Percentiles rank a stretch among this genome's conserved stretches.
Conservation (phyloP, 2,329 filamentous ascomycete species). For the Ustilaginoidea virens region DNA sequence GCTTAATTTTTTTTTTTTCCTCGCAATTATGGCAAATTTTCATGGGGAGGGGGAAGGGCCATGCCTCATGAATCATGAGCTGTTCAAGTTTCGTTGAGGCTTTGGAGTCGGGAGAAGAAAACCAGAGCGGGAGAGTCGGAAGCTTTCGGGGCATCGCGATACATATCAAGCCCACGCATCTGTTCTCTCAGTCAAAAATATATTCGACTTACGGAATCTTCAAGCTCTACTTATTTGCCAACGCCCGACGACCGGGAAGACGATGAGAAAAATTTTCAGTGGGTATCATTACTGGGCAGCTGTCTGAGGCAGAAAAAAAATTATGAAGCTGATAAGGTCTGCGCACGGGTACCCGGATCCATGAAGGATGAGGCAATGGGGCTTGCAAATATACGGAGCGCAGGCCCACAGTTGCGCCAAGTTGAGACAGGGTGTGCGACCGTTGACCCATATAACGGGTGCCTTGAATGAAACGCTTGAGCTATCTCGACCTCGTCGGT, state of each 20-base stretch:
- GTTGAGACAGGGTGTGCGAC: constrained; percentile 5
- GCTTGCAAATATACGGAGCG: constrained; percentile 5
- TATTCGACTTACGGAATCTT: too few relatives aligned
- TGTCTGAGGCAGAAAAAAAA: constrained; percentile 10
- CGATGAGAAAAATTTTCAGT: constrained; percentile 5
- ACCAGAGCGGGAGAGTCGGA: too few relatives aligned
- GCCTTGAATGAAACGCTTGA: constrained; percentile 4
- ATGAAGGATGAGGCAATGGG: constrained; percentile 8
- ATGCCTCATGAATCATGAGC: constrained; percentile 6
- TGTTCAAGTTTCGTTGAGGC: too few relatives aligned
- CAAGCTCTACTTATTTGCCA: too few relatives aligned
- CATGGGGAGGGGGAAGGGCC: too few relatives aligned
- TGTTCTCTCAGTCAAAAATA: too few relatives aligned
- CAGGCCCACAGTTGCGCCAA: constrained; percentile 1
- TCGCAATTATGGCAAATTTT: too few relatives aligned
- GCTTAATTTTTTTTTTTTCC: too few relatives aligned
- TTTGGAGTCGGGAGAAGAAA: neutral
- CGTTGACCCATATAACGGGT: constrained; percentile 7
- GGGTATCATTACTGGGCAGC: constrained; percentile 4
- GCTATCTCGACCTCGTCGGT: too few relatives aligned
- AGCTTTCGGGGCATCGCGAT: too few relatives aligned
- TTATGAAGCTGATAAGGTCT: constrained; percentile 6
- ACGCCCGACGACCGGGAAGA: neutral
- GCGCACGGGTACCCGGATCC: constrained; percentile 7
- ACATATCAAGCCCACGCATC: too few relatives aligned